Conservation (phyloP, 1,284 basidiomycete genomes). For the Fomes fomentarius region DNA sequence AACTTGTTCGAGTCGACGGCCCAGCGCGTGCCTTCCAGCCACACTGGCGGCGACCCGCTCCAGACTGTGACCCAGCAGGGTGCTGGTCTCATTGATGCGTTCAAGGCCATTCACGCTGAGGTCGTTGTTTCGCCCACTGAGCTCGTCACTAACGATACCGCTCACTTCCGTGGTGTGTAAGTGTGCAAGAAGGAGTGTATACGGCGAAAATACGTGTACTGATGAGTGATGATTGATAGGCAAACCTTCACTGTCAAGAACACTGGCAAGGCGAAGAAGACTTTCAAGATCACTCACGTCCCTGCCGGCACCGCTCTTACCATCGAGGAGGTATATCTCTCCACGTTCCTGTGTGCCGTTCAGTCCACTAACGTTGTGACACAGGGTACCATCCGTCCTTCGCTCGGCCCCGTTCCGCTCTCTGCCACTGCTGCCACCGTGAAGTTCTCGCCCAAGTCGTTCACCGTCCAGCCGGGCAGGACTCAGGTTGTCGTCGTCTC, state of each 20-base stretch:
- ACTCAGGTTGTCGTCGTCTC: conserved; percentile 33
- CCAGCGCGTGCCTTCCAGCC: conserved; percentile 47
- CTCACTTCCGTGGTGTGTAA: conserved; percentile 51
- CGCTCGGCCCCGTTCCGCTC: conserved; percentile 54
- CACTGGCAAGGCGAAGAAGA: conserved; percentile 42
- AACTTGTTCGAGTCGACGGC: conserved; percentile 66
- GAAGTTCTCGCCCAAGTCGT: conserved; percentile 36
- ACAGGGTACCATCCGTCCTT: conserved; percentile 42
- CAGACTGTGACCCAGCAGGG: conserved; percentile 70
- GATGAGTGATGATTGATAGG: conserved; percentile 28
- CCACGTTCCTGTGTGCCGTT: too few relatives aligned
- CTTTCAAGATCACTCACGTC: conserved; percentile 50
- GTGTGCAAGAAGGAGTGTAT: too few relatives aligned
- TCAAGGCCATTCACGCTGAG: conserved; percentile 58
- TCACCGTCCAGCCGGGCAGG: conserved; percentile 39
- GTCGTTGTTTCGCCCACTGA: conserved; percentile 61
- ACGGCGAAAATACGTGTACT: too few relatives aligned
- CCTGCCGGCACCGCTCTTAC: conserved; percentile 60
- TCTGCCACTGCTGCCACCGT: conserved; percentile 46
- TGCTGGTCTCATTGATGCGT: conserved; percentile 67
- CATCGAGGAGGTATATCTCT: conserved; percentile 34
- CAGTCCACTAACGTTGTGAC: not conserved
- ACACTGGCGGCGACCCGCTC: conserved; percentile 50
- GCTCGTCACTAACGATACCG: conserved; percentile 73
- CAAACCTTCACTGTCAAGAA: conserved; percentile 55